Percentiles rank a stretch among this genome's conserved stretches.
These are phyloP conservation scores for Dioscorea cayenensis DNA, from an alignment of 116 monocot species.

Conservation along the genomic window DNA sequence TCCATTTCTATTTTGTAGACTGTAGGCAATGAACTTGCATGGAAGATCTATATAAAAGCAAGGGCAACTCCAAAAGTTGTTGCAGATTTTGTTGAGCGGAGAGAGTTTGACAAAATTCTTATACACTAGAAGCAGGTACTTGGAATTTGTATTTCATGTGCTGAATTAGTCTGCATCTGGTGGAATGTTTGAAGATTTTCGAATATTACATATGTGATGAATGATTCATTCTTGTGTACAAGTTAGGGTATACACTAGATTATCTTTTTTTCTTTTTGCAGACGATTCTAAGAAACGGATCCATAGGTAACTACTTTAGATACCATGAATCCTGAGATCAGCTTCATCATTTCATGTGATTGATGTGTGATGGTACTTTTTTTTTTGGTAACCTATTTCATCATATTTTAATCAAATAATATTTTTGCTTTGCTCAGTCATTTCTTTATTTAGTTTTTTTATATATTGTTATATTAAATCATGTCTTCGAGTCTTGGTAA, in stretches of 20 bases:
- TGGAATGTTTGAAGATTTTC: too few relatives aligned
- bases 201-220: too few relatives aligned
- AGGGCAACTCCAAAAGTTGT: too few relatives aligned
- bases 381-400: neutral
- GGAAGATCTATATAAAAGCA: too few relatives aligned
- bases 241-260: constrained; percentile 98
- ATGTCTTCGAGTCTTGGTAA: neutral
- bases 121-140: too few relatives aligned
- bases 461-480: neutral
- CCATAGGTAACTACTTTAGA: constrained; percentile 46
- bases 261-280: constrained; percentile 98
- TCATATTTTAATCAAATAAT: neutral
- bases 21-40: too few relatives aligned
- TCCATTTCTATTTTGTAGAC: too few relatives aligned
- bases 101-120: too few relatives aligned
- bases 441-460: neutral
- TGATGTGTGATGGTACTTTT: neutral
- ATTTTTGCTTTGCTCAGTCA: neutral
- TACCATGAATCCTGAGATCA: neutral
- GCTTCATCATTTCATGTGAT: neutral
- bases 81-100: too few relatives aligned
- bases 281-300: constrained; percentile 86
- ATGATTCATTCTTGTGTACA: constrained; percentile 16
- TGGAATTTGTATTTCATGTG: too few relatives aligned
- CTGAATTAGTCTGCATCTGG: too few relatives aligned